Base-by-base conservation (phyloP, 768 basidiomycete genomes). In the Termitomyces sp. region DNA sequence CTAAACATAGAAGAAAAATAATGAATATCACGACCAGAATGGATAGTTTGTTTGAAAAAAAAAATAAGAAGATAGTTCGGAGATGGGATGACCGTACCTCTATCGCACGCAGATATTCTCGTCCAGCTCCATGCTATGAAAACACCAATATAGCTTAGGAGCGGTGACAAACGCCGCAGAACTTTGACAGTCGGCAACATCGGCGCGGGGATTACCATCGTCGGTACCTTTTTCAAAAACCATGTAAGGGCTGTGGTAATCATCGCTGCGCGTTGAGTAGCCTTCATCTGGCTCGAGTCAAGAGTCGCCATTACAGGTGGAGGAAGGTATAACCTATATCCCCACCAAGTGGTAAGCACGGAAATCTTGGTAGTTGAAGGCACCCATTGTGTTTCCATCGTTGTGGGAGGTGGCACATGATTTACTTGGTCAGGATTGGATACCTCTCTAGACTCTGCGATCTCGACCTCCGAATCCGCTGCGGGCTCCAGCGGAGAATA, bases 91-190 rank as follows among this genome's bases (percentile, higher is more conserved):
- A 37, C 15, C 71, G 16, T 58, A 82, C 88, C 88, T 75, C 84
- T 81, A 71, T 92, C 88, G 62, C 84, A 83, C 12, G 77, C 72
- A 56, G 80, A 77, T 52, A 93, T 81, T 36, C 82, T 78, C 36
- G 78, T 75, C 91, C 91, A 93, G 61, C 80, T 82, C 88, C 89
- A 92, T 5, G 87, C 84, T 34, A 92, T 77, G 65, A 92, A 88
- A 0, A 84, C 82, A 2, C 88, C 88, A 49, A 92, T 77, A 63
- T 90, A 90, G 5, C 86, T 82, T 4, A 87, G 74, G 46, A 84
- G 81, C 7, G 88, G 89, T 16, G 83, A 75, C 16, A 89, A 70
- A 44, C 78, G 72, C 64, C 83, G 85, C n/a, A 90, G 73, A 58
- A 90, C 69, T 54, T 71, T 65, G 36, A 89, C 70, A 3, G 82